Conservation (phyloP, 2,329 filamentous ascomycete species). For the Aspergillus pseudonomiae region DNA sequence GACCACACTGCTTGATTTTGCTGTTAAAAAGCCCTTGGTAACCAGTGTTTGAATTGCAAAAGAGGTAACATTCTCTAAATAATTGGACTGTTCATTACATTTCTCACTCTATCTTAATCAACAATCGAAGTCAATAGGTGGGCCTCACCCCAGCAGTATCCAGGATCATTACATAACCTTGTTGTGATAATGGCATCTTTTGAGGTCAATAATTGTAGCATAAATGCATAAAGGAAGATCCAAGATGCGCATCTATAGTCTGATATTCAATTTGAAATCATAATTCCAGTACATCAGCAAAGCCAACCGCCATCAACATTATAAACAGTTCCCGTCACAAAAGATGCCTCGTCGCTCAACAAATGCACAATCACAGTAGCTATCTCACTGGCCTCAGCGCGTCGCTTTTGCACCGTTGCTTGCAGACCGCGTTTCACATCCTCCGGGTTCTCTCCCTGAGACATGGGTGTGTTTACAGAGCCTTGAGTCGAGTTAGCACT, state of each 20-base stretch:
- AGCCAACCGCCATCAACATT: constrained; percentile 38
- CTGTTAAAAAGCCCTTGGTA: too few species aligned
- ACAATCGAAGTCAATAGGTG: too few species aligned
- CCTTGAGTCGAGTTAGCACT: not conserved
- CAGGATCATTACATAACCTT: too few species aligned
- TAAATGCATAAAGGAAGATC: too few species aligned
- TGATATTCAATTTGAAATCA: not conserved
- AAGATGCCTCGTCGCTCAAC: constrained; percentile 52
- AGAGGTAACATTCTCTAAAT: not conserved
- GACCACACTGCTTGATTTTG: too few species aligned
- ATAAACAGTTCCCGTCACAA: constrained; percentile 49
- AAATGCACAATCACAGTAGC: constrained; percentile 52
- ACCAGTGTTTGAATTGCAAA: not conserved
- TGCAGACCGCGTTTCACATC: not conserved
- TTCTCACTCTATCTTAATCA: too few species aligned
- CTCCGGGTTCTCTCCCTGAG: not conserved
- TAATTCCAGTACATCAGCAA: not conserved
- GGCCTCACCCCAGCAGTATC: too few species aligned
- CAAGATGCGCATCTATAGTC: too few species aligned
- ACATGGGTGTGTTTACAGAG: not conserved
- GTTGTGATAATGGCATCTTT: too few species aligned
- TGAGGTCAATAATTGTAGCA: too few species aligned
- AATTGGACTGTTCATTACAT: not conserved
- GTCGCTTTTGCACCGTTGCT: not conserved
- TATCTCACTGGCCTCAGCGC: constrained; percentile 42